These are phyloP conservation scores for Lyophyllum semitale DNA, from an alignment of 768 basidiomycete species.

Conservation along the genomic window DNA sequence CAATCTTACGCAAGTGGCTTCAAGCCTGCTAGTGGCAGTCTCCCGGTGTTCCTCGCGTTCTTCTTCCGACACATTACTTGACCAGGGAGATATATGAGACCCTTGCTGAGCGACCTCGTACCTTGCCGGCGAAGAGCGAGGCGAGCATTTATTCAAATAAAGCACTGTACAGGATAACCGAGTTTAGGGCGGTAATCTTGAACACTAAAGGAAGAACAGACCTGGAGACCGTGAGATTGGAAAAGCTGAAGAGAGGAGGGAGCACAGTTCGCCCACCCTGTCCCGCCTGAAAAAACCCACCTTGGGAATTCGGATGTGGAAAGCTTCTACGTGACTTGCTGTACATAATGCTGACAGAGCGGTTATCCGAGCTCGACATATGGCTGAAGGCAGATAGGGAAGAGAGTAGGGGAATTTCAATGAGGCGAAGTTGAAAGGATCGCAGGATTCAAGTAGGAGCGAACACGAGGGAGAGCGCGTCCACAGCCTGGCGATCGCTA, in stretches of 20 bases:
- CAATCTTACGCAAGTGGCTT: no score
- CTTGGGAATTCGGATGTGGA: conserved; percentile 64
- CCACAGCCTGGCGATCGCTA: conserved; percentile 16
- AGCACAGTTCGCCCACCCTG: conserved; percentile 90
- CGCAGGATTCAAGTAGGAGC: conserved; percentile 49
- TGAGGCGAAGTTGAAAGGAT: conserved; percentile 48
- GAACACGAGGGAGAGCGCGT: conserved; percentile 24
- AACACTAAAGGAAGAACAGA: conserved; percentile 67
- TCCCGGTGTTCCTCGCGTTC: no score
- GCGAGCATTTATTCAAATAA: conserved; percentile 60
- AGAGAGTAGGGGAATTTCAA: conserved; percentile 56
- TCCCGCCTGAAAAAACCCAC: conserved; percentile 72
- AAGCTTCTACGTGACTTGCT: conserved; percentile 69
- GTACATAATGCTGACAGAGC: conserved; percentile 60
- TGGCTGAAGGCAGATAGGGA: conserved; percentile 59
- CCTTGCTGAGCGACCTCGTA: conserved; percentile 58
- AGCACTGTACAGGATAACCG: conserved; percentile 60
- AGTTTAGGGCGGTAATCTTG: conserved; percentile 57
- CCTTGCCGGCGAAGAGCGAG: conserved; percentile 63
- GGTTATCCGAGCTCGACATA: conserved; percentile 77
- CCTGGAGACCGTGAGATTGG: conserved; percentile 90
- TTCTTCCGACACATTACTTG: no score
- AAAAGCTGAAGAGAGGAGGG: conserved; percentile 82
- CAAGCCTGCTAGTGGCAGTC: no score
- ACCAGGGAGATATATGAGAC: no score